Conservation (phyloP, 2,329 filamentous ascomycete genomes). For the Simplicillium aogashimaense region DNA sequence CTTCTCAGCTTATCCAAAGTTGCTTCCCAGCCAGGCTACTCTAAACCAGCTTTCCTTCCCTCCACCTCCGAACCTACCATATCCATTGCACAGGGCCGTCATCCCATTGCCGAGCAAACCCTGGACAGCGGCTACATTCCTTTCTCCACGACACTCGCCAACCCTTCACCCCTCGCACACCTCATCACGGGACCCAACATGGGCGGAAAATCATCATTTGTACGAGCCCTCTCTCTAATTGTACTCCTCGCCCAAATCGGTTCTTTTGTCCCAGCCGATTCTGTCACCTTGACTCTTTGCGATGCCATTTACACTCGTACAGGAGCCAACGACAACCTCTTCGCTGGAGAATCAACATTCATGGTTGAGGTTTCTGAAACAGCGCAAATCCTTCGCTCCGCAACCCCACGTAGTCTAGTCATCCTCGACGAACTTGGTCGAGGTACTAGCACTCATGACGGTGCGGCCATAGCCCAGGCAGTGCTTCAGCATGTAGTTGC, state of each 20-base stretch:
- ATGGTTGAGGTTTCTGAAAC: conserved; percentile 98
- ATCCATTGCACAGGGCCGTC: conserved; percentile 57
- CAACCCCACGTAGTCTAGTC: conserved; percentile 74
- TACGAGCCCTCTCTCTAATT: conserved; percentile 84
- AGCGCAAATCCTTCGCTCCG: conserved; percentile 78
- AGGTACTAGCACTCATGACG: conserved; percentile 91
- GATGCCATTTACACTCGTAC: conserved; percentile 94
- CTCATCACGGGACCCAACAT: conserved; percentile 97
- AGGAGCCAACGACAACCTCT: conserved; percentile 92
- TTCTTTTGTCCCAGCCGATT: conserved; percentile 78
- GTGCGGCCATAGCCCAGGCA: conserved; percentile 87
- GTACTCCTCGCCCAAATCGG: conserved; percentile 91
- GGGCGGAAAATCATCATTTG: conserved; percentile 97
- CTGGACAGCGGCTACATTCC: conserved; percentile 83
- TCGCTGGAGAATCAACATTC: conserved; percentile 90
- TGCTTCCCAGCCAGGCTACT: conserved; percentile 79
- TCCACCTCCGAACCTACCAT: conserved; percentile 58
- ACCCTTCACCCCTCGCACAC: conserved; percentile 58
- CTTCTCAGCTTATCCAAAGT: conserved; percentile 78
- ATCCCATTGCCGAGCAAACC: conserved; percentile 92
- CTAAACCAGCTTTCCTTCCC: conserved; percentile 58
- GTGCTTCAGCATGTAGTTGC: conserved; percentile 78
- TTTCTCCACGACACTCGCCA: conserved; percentile 69
- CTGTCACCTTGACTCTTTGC: conserved; percentile 66
- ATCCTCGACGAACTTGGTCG: conserved; percentile 92